phyloP scores from a whole-genome alignment of 139 green algal genomes.

The Closterium sp. region DNA sequence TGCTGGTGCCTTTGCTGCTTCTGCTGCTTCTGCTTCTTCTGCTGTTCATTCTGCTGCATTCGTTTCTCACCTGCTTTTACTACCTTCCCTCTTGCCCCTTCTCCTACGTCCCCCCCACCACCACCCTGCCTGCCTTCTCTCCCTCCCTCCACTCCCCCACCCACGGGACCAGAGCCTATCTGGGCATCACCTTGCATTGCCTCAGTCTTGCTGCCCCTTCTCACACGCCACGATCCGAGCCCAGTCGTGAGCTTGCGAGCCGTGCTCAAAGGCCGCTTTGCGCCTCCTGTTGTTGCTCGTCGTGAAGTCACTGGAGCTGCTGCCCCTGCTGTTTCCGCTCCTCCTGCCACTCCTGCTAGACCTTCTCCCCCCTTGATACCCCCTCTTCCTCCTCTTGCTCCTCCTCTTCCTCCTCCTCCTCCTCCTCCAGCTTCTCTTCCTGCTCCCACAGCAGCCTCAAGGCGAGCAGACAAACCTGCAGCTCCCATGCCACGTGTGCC shows the following conservation, averaged over 20 bases:
- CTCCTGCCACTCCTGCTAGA: too few relatives aligned
- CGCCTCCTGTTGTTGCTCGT: neutral
- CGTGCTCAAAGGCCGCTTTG: neutral
- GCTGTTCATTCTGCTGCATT: neutral
- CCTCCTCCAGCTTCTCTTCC: too few relatives aligned
- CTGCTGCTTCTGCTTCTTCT: neutral
- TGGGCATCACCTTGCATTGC: too few relatives aligned
- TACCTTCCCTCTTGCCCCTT: too few relatives aligned
- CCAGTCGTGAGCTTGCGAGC: neutral
- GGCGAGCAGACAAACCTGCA: neutral
- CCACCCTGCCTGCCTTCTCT: neutral
- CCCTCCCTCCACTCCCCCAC: too few relatives aligned
- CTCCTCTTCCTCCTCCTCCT: too few relatives aligned
- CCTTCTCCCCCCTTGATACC: too few relatives aligned
- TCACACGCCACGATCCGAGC: neutral
- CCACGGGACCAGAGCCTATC: too few relatives aligned
- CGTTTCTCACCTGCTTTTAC: neutral
- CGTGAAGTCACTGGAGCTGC: neutral
- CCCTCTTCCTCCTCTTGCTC: too few relatives aligned
- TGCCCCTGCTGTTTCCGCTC: neutral
- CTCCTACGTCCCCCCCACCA: neutral
- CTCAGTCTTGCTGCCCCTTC: neutral
- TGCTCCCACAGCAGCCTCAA: neutral
- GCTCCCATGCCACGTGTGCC: neutral
- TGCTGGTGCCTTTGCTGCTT: neutral